These are phyloP conservation scores for Draba incana DNA, from an alignment of 345 rosid species.

Conservation along the genomic window DNA sequence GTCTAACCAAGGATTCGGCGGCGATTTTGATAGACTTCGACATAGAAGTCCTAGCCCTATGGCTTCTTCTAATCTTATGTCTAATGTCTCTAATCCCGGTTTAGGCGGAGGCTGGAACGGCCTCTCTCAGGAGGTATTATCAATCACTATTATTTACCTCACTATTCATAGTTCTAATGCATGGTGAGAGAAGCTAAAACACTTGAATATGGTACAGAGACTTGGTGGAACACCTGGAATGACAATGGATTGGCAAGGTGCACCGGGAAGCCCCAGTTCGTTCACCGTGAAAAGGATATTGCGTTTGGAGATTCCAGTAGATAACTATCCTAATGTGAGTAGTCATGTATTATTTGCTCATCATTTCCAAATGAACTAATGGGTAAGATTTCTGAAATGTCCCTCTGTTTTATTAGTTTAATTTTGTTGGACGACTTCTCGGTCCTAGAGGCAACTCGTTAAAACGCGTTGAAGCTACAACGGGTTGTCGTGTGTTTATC, in stretches of 20 bases:
- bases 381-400: not conserved
- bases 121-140: slow-evolving; percentile 74
- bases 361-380: not conserved
- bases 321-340: slow-evolving; percentile 53
- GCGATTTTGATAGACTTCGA: slow-evolving; percentile 84
- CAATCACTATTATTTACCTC: not conserved
- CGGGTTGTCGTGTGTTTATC: slow-evolving; percentile 97
- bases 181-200: slow-evolving; percentile 16
- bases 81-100: slow-evolving; percentile 74
- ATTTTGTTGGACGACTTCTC: slow-evolving; percentile 96
- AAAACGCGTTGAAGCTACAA: slow-evolving; percentile 97
- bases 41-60: slow-evolving; percentile 98
- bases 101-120: slow-evolving; percentile 76
- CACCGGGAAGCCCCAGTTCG: slow-evolving; percentile 96
- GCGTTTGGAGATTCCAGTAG: slow-evolving; percentile 99
- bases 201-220: slow-evolving; percentile 46
- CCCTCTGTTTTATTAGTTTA: slow-evolving; percentile 57
- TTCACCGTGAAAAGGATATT: slow-evolving; percentile 93
- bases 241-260: slow-evolving; percentile 99
- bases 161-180: slow-evolving; percentile 7
- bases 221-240: slow-evolving; percentile 89
- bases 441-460: slow-evolving; percentile 99
- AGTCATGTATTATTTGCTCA: slow-evolving; percentile 1
- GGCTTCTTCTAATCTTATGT: slow-evolving; percentile 92
- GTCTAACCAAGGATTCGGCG: slow-evolving; percentile 91